Percentiles rank a stretch among this genome's conserved stretches.
Evolutionary conservation across 495 filamentous ascomycete genomes (phyloP).

Genomic region (Podospora pseudoanserina): DNA sequence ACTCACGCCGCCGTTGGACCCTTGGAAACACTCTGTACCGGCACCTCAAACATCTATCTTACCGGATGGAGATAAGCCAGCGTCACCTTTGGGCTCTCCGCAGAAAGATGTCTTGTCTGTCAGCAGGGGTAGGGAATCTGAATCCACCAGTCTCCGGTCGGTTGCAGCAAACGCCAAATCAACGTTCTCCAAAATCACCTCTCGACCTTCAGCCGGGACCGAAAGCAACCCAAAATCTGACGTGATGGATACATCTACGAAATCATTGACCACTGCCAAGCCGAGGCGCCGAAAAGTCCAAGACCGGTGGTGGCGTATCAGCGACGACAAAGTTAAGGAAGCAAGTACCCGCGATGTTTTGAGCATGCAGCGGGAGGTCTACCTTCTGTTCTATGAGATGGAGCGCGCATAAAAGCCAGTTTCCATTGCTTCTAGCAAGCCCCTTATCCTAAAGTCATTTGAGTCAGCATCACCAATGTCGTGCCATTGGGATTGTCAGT

Average conservation of each 20-base stretch:
- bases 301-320: constrained; percentile 94
- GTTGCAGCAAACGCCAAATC: constrained; percentile 42
- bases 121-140: constrained; percentile 28
- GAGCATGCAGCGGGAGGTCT: constrained; percentile 92
- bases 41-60: no score
- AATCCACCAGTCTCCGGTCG: constrained; percentile 41
- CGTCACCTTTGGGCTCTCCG: background rate
- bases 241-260: background rate
- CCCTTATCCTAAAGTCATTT: background rate
- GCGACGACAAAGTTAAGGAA: constrained; percentile 94
- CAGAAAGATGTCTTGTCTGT: background rate
- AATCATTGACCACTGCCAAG: constrained; percentile 16
- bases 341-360: constrained; percentile 87
- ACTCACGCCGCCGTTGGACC: background rate
- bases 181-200: constrained; percentile 39
- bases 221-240: background rate
- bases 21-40: background rate
- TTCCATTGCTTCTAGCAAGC: background rate
- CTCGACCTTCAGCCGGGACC: constrained; percentile 16
- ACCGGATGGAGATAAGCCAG: no score
- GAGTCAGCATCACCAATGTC: background rate
- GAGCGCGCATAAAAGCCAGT: constrained; percentile 35
- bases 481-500: no score
- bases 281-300: constrained; percentile 57
- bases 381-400: constrained; percentile 92